A percentile compares a stretch with the other conserved stretches of the same genome.
Conservation (phyloP, 805 yeast genomes). For the Citeromyces nyonsensis region DNA sequence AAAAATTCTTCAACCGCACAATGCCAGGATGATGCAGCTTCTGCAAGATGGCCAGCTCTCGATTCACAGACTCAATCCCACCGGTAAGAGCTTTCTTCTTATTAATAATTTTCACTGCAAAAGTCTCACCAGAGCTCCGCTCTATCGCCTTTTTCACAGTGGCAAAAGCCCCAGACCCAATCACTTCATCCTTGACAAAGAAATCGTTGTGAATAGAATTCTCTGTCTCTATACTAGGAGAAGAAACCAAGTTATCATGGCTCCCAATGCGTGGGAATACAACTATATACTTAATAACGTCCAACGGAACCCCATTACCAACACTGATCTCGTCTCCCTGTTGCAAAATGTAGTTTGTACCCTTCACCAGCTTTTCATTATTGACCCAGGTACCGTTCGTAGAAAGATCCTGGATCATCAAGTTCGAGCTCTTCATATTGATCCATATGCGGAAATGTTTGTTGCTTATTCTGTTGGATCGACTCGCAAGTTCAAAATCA, state of each 20-base stretch:
- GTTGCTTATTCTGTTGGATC: slow-evolving; percentile 57
- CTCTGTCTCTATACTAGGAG: slow-evolving; percentile 1
- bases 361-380: slow-evolving; percentile 54
- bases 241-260: not conserved
- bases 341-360: slow-evolving; percentile 63
- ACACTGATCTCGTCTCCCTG: slow-evolving; percentile 92
- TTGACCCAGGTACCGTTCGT: slow-evolving; percentile 92
- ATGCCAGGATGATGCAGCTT: slow-evolving; percentile 74
- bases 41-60: slow-evolving; percentile 74
- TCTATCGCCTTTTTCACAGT: slow-evolving; percentile 86
- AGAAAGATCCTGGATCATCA: slow-evolving; percentile 57
- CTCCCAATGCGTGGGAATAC: slow-evolving; percentile 20
- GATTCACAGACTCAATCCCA: slow-evolving; percentile 64
- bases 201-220: slow-evolving; percentile 27
- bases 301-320: slow-evolving; percentile 73
- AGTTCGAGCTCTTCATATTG: slow-evolving; percentile 26
- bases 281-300: slow-evolving; percentile 37
- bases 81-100: slow-evolving; percentile 66
- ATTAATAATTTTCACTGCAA: slow-evolving; percentile 82
- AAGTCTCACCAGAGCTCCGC: slow-evolving; percentile 70
- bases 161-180: slow-evolving; percentile 98
- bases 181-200: slow-evolving; percentile 67
- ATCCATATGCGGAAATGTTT: slow-evolving; percentile 58
- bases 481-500: slow-evolving; percentile 44
- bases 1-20: slow-evolving; percentile 69